Base-by-base conservation (phyloP, 164 flowering plant genomes). In the Chimonanthus praecox region DNA sequence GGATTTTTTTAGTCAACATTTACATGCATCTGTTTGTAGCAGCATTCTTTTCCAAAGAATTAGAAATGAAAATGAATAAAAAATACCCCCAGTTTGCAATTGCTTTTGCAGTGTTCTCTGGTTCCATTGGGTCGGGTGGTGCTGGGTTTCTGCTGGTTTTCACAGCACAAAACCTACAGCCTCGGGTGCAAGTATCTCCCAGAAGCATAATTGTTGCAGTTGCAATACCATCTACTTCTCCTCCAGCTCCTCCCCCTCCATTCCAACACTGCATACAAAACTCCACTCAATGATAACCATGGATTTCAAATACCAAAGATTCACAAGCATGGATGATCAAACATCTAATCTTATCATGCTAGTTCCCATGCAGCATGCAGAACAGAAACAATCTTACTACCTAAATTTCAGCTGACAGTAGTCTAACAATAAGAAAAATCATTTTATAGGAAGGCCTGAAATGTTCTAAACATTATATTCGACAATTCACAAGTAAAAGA, bases 191-290 rank as follows among this genome's bases (percentile, higher is more conserved):
- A 44, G 99, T 93, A 80, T 95, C 99, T 15, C 99, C 99, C 21
- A 95, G 87, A 76, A 92, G 82, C 99, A 95, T 95, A 73, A 95
- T 95, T 0, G 98, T 95, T 15, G 99, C 99, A 0, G 98, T 93
- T 13, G 97, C 87, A 82, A 91, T 85, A 64, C 97, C 99, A 82
- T 91, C 97, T 33, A 83, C 94, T 61, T 75, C 73, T 45, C 73
- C 73, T 47, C 77, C 68, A 7, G 77, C 73, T 6, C 78, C 74
- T 18, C 78, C 78, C 3, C 99, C 98, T 33, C 99, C 99, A 85
- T 90, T 91, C 99, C 99, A 95, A 79, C 98, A 95, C 96, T 91
- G 80, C 60, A 21, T 49, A 71, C 43, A 76, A 65, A 21, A 70
- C 47, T 54, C 47, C 58, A 48, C 16, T 54, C 20, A 68, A 47